These are phyloP conservation scores for Aspergillus awamori DNA, from an alignment of 2,329 filamentous ascomycete genomes.

Conservation along the genomic window DNA sequence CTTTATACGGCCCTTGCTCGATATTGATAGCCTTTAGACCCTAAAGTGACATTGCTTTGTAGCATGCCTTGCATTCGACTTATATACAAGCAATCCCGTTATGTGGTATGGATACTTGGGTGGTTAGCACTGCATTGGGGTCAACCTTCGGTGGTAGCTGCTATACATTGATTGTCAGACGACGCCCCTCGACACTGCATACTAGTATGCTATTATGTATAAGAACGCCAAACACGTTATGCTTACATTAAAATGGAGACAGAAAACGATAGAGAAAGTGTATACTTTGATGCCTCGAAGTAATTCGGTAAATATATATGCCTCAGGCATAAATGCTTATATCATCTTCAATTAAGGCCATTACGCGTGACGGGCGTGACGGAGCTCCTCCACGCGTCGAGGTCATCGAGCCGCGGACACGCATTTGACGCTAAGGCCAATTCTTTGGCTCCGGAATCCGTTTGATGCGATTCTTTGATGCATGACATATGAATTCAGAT, in stretches of 20 bases:
- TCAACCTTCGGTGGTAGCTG: not conserved
- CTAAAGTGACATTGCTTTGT: not conserved
- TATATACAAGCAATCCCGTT: constrained; percentile 16
- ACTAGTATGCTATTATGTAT: not conserved
- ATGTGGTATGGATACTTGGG: constrained; percentile 12
- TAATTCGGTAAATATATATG: not conserved
- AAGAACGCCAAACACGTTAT: not conserved
- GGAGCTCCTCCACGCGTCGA: constrained; percentile 36
- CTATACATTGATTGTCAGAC: not conserved
- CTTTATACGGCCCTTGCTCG: not conserved
- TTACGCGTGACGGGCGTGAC: constrained; percentile 23
- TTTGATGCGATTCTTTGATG: constrained; percentile 10
- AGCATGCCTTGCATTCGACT: not conserved
- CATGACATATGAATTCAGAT: too few species aligned
- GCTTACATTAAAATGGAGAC: not conserved
- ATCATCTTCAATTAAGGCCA: constrained; percentile 1
- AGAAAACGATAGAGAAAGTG: not conserved
- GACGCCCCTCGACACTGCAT: not conserved
- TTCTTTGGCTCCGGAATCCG: not conserved
- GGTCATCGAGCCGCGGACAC: constrained; percentile 26
- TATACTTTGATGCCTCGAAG: not conserved
- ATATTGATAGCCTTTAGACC: not conserved
- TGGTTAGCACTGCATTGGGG: not conserved
- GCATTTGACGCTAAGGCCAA: constrained; percentile 4
- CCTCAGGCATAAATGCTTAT: not conserved